These are phyloP conservation scores for Sporothrix dimorphospora DNA, from an alignment of 2,329 filamentous ascomycete species.

Conservation along the genomic window DNA sequence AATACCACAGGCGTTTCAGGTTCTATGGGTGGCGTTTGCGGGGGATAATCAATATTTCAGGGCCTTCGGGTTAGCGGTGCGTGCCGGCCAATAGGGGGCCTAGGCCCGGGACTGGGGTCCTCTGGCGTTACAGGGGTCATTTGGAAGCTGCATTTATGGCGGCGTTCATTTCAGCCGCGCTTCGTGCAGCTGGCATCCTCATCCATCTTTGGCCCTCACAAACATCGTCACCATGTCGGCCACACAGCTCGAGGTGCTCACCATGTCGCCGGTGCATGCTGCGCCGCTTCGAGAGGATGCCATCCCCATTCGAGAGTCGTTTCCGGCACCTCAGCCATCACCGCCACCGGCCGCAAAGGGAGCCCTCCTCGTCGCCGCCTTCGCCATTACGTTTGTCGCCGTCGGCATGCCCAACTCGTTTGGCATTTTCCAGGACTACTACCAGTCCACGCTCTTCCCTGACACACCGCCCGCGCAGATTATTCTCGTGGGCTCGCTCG, in stretches of 20 bases:
- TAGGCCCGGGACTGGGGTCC: too few species aligned
- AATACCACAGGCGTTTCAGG: background rate
- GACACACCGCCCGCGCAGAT: slow-evolving; percentile 1
- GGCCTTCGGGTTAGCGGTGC: background rate
- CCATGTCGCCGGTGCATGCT: background rate
- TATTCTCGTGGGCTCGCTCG: background rate
- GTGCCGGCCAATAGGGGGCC: background rate
- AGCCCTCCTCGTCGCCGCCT: background rate
- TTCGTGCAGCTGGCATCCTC: background rate
- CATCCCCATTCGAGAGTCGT: background rate
- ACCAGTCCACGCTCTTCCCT: background rate
- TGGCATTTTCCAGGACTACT: slow-evolving; percentile 19
- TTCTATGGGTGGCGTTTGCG: background rate
- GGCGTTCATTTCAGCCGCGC: background rate
- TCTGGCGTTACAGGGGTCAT: background rate
- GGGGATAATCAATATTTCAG: too few species aligned
- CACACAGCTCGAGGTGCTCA: background rate
- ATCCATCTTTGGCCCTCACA: background rate
- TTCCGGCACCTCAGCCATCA: background rate
- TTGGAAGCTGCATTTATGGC: background rate
- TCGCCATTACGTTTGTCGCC: slow-evolving; percentile 9
- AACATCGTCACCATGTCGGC: background rate
- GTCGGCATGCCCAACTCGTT: slow-evolving; percentile 18
- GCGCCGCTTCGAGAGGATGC: background rate
- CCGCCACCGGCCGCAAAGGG: background rate